Conservation (phyloP, 2,329 filamentous ascomycete genomes). For the Thielaviopsis musarum region DNA sequence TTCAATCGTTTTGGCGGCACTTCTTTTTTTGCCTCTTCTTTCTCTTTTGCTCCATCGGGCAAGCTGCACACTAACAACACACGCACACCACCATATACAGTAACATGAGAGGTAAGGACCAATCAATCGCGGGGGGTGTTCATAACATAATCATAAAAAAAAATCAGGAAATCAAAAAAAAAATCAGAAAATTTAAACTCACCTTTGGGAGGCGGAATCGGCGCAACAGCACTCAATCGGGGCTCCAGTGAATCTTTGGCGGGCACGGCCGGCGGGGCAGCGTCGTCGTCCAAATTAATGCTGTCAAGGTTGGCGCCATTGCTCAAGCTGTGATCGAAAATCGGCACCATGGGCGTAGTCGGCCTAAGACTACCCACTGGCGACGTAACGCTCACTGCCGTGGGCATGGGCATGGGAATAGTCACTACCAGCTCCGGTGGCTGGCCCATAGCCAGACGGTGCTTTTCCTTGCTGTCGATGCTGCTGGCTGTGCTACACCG, state of each 20-base stretch:
- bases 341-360: constrained; percentile 10
- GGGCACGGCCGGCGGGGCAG: constrained; percentile 13
- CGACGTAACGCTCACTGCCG: constrained; percentile 9
- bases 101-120: neutral
- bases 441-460: constrained; percentile 10
- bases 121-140: neutral
- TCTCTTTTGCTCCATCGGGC: no score
- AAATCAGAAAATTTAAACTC: neutral
- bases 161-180: neutral
- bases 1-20: no score
- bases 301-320: constrained; percentile 35
- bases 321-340: constrained; percentile 25
- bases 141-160: neutral
- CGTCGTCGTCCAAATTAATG: constrained; percentile 50
- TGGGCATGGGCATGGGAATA: constrained; percentile 11
- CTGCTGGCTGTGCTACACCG: constrained; percentile 11
- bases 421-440: constrained; percentile 4
- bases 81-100: no score
- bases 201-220: constrained; percentile 8
- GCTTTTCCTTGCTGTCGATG: constrained; percentile 11
- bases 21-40: no score
- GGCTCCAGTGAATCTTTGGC: constrained; percentile 1
- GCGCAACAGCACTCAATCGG: neutral
- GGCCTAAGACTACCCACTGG: constrained; percentile 8
- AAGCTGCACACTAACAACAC: no score